Evolutionary conservation across 139 green algal species (phyloP), one percentile per base, ranked within the genome.

Genomic region (Haematococcus lacustris): DNA sequence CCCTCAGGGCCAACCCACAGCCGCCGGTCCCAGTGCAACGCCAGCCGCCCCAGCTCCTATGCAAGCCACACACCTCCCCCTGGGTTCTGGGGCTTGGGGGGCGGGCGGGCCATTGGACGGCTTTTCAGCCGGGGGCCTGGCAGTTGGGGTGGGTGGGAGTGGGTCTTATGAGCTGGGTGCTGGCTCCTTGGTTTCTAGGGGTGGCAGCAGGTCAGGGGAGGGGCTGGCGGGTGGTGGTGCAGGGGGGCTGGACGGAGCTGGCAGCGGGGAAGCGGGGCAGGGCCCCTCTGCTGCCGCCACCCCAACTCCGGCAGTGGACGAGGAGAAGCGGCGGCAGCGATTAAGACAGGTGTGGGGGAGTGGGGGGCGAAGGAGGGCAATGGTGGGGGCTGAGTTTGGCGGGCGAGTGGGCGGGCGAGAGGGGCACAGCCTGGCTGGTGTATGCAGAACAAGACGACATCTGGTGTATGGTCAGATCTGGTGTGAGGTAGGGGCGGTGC

Each of bases 321-420:
- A 82, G 51, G 77, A 82, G 70, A 71, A 76, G 40, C 62, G 77
- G 33, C 65, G 73, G 51, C 73, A 64, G 53, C 50, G 51, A 37
- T 41, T 78, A 41, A 37, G 70, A n/a, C 38, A 72, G 67, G 67
- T 72, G 67, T 21, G 67, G 38, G 38, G 38, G 3, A 23, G 17
- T 59, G 53, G 21, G 47, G 47, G 21, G 47, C 47, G 21, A n/a
- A 13, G 17, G 13, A 21, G n/a, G 17, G 21, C 51, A 23, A 41
- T 21, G 50, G 34, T 21, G 66, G 30, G 30, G 3, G 4, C 21
- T 73, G n/a, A 17, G 47, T 21, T 47, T 26, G 5, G 30, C 9
- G 5, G 3, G 43, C 17, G 2, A 30, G 41, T 64, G 13, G 2
- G 6, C 39, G 28, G 13, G 38, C 41, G 39, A 23, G 38, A 53